These are phyloP conservation scores for Trichoderma polysporum DNA, from an alignment of 2,329 filamentous ascomycete genomes.

Conservation along the genomic window DNA sequence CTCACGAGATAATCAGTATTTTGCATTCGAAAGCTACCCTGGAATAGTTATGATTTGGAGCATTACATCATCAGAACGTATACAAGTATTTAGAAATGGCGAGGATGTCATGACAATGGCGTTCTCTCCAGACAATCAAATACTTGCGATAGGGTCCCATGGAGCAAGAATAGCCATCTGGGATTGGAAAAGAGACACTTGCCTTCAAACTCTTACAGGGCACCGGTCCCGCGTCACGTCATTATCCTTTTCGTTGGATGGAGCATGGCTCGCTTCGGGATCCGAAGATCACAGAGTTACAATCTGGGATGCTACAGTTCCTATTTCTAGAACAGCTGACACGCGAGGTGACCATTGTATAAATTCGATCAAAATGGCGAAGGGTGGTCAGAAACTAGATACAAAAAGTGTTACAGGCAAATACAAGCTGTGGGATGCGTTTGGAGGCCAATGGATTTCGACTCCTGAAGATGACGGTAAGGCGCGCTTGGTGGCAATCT, in stretches of 20 bases:
- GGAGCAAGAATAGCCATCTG: background rate
- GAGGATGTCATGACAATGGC: too few species aligned
- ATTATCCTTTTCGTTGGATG: conserved; percentile 27
- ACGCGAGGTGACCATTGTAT: too few species aligned
- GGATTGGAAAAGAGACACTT: background rate
- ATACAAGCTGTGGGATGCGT: conserved; percentile 23
- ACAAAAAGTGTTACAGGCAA: conserved; percentile 21
- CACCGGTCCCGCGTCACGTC: conserved; percentile 18
- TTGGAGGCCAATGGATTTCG: background rate
- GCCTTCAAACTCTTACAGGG: conserved; percentile 23
- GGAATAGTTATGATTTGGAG: background rate
- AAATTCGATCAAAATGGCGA: conserved; percentile 26
- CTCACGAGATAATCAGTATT: background rate
- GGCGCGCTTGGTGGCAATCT: too few species aligned
- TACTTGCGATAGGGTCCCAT: background rate
- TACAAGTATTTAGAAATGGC: background rate
- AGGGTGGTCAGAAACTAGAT: conserved; percentile 23
- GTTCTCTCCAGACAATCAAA: background rate
- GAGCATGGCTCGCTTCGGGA: conserved; percentile 25
- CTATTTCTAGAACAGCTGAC: too few species aligned
- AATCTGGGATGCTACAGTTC: conserved; percentile 26
- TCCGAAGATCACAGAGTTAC: conserved; percentile 23
- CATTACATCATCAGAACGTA: background rate
- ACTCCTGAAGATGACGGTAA: background rate
- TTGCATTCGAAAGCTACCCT: background rate